Conservation (phyloP, 1,284 basidiomycete species). For the Ustilago bromivora region DNA sequence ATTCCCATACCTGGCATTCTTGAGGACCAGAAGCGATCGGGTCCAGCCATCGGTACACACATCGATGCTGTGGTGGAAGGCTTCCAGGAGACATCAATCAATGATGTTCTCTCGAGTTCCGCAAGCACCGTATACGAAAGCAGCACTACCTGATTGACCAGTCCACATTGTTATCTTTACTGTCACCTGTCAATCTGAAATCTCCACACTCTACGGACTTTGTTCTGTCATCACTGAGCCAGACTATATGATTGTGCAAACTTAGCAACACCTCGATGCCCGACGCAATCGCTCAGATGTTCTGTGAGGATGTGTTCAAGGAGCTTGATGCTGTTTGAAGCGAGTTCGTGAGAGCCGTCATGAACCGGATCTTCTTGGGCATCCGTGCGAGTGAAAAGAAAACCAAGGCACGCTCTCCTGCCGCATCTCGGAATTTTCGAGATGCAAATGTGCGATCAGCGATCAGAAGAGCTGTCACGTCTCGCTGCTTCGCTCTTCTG, state of each 20-base stretch:
- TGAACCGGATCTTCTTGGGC: background rate
- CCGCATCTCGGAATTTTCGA: slow-evolving; percentile 7
- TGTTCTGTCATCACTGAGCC: background rate
- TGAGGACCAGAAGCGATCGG: slow-evolving; percentile 35
- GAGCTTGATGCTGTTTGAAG: no score
- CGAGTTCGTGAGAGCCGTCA: no score
- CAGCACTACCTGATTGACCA: slow-evolving; percentile 11
- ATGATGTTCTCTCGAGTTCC: slow-evolving; percentile 40
- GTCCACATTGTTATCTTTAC: background rate
- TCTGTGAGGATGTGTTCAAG: background rate
- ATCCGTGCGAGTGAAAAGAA: slow-evolving; percentile 17
- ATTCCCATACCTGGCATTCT: slow-evolving; percentile 42
- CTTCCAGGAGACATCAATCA: slow-evolving; percentile 38
- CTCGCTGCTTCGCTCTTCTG: background rate
- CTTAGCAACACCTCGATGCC: background rate
- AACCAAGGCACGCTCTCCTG: background rate
- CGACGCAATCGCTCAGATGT: background rate
- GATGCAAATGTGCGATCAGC: slow-evolving; percentile 12
- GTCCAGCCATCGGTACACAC: slow-evolving; percentile 30
- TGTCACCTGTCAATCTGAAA: slow-evolving; percentile 21
- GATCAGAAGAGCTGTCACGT: slow-evolving; percentile 17
- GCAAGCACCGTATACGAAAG: slow-evolving; percentile 14
- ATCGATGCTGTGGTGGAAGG: slow-evolving; percentile 40
- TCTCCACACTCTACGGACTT: background rate
- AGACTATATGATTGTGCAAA: background rate